Percentiles rank a stretch among this genome's conserved stretches.
Conservation (phyloP, 2,329 filamentous ascomycete genomes). For the Parafenestella ontariensis region DNA sequence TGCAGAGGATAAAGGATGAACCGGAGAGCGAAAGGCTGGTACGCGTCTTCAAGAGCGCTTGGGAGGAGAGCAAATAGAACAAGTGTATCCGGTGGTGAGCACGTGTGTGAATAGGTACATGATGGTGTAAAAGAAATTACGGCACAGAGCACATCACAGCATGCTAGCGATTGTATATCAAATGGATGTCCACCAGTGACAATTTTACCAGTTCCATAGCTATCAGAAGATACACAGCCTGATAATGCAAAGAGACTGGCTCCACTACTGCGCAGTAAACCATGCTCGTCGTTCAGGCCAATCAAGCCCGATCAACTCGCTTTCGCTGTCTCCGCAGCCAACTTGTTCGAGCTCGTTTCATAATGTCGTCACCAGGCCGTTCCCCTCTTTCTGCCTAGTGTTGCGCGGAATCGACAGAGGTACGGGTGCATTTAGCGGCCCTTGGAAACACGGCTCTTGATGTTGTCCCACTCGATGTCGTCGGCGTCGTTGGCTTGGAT, state of each 20-base stretch:
- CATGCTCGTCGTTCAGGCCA: constrained; percentile 18
- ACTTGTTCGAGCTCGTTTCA: constrained; percentile 22
- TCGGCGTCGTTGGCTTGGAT: constrained; percentile 84
- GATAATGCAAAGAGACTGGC: constrained; percentile 17
- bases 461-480: constrained; percentile 78
- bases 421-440: constrained; percentile 51
- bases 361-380: constrained; percentile 23
- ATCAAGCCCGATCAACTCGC: constrained; percentile 12
- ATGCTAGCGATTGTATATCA: constrained; percentile 16
- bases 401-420: constrained; percentile 18
- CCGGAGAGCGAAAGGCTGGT: constrained; percentile 69
- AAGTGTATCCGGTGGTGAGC: neutral
- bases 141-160: constrained; percentile 4
- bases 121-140: neutral
- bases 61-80: constrained; percentile 56
- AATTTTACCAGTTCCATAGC: constrained; percentile 31
- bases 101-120: neutral
- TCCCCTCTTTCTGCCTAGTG: constrained; percentile 22
- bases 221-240: constrained; percentile 19
- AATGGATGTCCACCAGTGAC: constrained; percentile 27
- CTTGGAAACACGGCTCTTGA: constrained; percentile 64
- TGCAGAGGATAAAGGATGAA: constrained; percentile 78
- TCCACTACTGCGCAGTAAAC: constrained; percentile 12
- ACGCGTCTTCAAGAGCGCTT: constrained; percentile 73
- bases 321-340: neutral